Base-by-base conservation (phyloP, 148 eudicot genomes). In the Chenopodium suecicum region DNA sequence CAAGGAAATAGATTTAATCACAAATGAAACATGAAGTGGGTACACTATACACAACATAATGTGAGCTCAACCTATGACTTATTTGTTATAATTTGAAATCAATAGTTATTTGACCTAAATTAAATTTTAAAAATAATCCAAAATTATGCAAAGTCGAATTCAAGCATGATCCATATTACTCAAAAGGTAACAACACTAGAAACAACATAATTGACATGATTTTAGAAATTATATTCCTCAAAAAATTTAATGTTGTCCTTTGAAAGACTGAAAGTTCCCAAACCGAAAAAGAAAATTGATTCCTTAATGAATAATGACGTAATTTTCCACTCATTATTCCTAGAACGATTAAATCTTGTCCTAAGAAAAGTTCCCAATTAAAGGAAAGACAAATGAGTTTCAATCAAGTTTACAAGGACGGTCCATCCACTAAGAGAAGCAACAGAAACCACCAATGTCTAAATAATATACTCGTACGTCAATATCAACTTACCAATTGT, bases 261-360 rank as follows among this genome's bases (percentile, higher is more conserved):
- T 77, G 75, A 72, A 72, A 44, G 52, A 46, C 29, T 44, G 76
- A 80, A 73, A 80, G 60, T 68, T 73, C 76, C 70, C 22, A 22
- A 29, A 20, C 23, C 16, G 17, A 68, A 82, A 81, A 52, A 22
- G 9, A 52, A 3, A 37, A 41, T 22, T 23, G 74, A 37, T 22
- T 79, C 76, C 58, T 79, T 31, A 78, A 69, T 69, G 81, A 72
- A 69, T 32, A 11, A 34, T 79, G 81, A 79, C 81, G 67, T 34
- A 46, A 52, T 16, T 50, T 31, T 70, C 67, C 81, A 54, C 75
- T n/a, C 23, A 69, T 37, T 5, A 60, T 41, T 41, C 65, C 65
- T 54, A 50, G 13, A 68, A 69, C 44, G 25, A 48, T 19, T 37
- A 31, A 48, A 50, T 14, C 14, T 29, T 70, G 74, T 56, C 81